Conservation (phyloP, 768 basidiomycete species). For the Hydnum rufescens region DNA sequence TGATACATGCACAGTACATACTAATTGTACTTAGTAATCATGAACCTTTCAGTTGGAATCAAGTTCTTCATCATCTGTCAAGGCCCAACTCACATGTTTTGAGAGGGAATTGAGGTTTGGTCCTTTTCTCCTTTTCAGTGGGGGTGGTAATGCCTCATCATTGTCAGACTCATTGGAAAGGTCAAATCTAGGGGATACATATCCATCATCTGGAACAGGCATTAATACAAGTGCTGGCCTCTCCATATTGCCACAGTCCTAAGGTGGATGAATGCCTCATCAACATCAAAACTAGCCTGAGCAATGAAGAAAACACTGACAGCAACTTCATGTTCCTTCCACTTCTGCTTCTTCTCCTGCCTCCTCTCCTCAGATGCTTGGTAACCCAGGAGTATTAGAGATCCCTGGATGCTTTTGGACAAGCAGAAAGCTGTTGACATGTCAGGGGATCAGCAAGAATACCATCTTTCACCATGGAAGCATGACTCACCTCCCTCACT, state of each 20-base stretch:
- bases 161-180: slow-evolving; percentile 19
- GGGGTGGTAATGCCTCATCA: slow-evolving; percentile 16
- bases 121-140: slow-evolving; percentile 6
- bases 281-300: neutral
- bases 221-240: neutral
- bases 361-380: slow-evolving; percentile 81
- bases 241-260: neutral
- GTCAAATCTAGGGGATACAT: slow-evolving; percentile 53
- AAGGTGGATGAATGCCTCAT: slow-evolving; percentile 6
- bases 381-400: no score
- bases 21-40: no score
- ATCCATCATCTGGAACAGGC: slow-evolving; percentile 34
- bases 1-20: no score
- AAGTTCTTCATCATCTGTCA: slow-evolving; percentile 41
- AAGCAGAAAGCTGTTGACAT: no score
- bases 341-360: slow-evolving; percentile 78
- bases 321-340: slow-evolving; percentile 53
- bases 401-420: no score
- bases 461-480: no score
- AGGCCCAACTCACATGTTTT: neutral
- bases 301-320: neutral
- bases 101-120: slow-evolving; percentile 10
- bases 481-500: no score
- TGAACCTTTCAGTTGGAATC: slow-evolving; percentile 43
- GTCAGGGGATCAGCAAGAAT: no score